These are phyloP conservation scores for Pyrenula massariospora DNA, from an alignment of 495 filamentous ascomycete genomes.

Conservation along the genomic window DNA sequence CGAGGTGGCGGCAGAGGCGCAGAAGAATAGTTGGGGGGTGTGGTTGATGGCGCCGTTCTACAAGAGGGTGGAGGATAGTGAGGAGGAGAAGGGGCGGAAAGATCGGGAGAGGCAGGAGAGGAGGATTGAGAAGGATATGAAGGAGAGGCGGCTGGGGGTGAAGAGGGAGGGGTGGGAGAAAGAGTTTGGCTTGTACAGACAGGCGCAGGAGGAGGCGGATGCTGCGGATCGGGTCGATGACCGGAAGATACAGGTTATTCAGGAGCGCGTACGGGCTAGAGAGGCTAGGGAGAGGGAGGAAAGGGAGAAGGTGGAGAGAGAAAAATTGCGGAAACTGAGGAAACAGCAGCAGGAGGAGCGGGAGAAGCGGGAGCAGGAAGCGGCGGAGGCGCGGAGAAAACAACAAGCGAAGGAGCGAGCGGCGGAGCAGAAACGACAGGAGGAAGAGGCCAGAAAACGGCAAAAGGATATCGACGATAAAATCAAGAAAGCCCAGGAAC, in stretches of 20 bases:
- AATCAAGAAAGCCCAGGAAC: not conserved
- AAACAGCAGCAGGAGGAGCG: conserved; percentile 10
- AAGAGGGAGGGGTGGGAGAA: conserved; percentile 16
- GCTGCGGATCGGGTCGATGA: not conserved
- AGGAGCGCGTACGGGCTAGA: conserved; percentile 12
- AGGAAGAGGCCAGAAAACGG: conserved; percentile 4
- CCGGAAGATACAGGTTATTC: conserved; percentile 10
- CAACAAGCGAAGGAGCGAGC: conserved; percentile 2
- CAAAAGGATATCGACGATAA: not conserved
- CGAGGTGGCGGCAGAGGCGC: too few species aligned
- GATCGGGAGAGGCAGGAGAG: conserved; percentile 13
- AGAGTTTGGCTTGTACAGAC: too few species aligned
- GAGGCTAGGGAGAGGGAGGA: conserved; percentile 19
- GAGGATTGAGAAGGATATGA: conserved; percentile 13
- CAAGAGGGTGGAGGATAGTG: conserved; percentile 16
- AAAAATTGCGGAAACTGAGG: conserved; percentile 16
- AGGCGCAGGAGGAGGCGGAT: not conserved
- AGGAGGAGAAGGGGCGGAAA: conserved; percentile 11
- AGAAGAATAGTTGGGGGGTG: too few species aligned
- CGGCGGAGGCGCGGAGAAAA: conserved; percentile 7
- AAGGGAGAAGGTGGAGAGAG: conserved; percentile 17
- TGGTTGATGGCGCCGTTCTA: too few species aligned
- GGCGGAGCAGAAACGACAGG: conserved; percentile 3
- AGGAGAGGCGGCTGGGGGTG: conserved; percentile 13
- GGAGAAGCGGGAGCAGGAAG: conserved; percentile 2